Evolutionary conservation across 805 yeast species (phyloP).

Genomic region (Ogataea haglerorum): DNA sequence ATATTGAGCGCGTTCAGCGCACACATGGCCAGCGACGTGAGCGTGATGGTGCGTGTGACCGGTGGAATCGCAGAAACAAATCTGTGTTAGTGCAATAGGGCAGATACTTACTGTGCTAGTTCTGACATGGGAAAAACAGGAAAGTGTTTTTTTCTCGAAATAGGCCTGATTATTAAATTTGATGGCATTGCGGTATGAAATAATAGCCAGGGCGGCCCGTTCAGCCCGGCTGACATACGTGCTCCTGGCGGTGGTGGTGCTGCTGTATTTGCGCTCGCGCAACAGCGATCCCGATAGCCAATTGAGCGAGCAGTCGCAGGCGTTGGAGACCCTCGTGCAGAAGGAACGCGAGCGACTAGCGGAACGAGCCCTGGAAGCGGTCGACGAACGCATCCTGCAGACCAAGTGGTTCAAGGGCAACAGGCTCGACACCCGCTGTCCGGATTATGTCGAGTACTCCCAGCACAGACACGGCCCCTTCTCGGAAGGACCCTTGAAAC

Average conservation of each 20-base stretch:
- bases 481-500: slow-evolving; percentile 48
- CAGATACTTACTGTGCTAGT: slow-evolving; percentile 27
- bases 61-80: slow-evolving; percentile 53
- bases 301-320: slow-evolving; percentile 1
- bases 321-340: not conserved
- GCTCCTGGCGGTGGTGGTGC: slow-evolving; percentile 8
- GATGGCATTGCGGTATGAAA: slow-evolving; percentile 15
- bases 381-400: not conserved
- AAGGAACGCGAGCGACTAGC: not conserved
- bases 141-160: not conserved
- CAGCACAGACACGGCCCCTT: slow-evolving; percentile 51
- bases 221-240: slow-evolving; percentile 19
- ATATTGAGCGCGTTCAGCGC: slow-evolving; percentile 36
- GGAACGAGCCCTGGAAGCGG: not conserved
- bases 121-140: slow-evolving; percentile 28
- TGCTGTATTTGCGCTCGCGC: slow-evolving; percentile 5
- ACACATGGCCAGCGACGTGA: slow-evolving; percentile 44
- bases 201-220: slow-evolving; percentile 8
- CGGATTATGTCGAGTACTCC: slow-evolving; percentile 62
- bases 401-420: slow-evolving; percentile 24
- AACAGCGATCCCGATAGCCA: slow-evolving; percentile 5
- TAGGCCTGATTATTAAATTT: not conserved
- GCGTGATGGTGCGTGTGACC: slow-evolving; percentile 54
- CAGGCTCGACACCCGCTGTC: slow-evolving; percentile 38
- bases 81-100: slow-evolving; percentile 16